A percentile compares a stretch with the other conserved stretches of the same genome.
These are phyloP conservation scores for Helichrysum umbraculigerum DNA, from an alignment of 129 eudicot species.

Conservation along the genomic window DNA sequence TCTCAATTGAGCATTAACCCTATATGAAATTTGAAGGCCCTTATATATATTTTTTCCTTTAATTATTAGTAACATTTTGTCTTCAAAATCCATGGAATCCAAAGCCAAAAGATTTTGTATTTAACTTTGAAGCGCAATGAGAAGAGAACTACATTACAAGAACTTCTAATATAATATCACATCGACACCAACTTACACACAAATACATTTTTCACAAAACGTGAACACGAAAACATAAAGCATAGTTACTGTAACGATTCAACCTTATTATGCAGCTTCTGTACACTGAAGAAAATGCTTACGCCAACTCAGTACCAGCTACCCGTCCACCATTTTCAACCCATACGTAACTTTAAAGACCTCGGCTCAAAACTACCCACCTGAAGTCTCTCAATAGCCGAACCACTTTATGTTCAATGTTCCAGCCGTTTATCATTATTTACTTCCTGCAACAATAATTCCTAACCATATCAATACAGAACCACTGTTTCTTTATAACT, in stretches of 20 bases:
- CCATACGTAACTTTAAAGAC: slow-evolving; percentile 7
- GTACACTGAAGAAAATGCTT: slow-evolving; percentile 17
- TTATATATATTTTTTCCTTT: no score
- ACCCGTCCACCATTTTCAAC: slow-evolving; percentile 9
- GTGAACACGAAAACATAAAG: slow-evolving; percentile 24
- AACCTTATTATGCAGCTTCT: slow-evolving; percentile 24
- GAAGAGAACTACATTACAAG: slow-evolving; percentile 1
- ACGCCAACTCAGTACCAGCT: slow-evolving; percentile 11
- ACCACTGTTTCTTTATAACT: neutral
- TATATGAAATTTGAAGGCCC: no score
- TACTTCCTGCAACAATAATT: slow-evolving; percentile 30
- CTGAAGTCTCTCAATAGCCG: slow-evolving; percentile 13
- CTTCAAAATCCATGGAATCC: neutral
- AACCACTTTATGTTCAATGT: slow-evolving; percentile 24
- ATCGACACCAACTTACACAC: slow-evolving; percentile 15
- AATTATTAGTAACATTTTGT: neutral
- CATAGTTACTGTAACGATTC: neutral
- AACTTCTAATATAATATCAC: slow-evolving; percentile 14
- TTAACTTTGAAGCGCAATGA: neutral
- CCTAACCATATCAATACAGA: slow-evolving; percentile 12
- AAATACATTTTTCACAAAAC: slow-evolving; percentile 23
- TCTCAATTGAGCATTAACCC: no score
- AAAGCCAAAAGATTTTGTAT: neutral
- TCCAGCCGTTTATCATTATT: neutral
- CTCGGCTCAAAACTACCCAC: neutral